Base-by-base conservation (phyloP, 1,284 basidiomycete genomes). In the Pseudomicrostroma phylloplanum region DNA sequence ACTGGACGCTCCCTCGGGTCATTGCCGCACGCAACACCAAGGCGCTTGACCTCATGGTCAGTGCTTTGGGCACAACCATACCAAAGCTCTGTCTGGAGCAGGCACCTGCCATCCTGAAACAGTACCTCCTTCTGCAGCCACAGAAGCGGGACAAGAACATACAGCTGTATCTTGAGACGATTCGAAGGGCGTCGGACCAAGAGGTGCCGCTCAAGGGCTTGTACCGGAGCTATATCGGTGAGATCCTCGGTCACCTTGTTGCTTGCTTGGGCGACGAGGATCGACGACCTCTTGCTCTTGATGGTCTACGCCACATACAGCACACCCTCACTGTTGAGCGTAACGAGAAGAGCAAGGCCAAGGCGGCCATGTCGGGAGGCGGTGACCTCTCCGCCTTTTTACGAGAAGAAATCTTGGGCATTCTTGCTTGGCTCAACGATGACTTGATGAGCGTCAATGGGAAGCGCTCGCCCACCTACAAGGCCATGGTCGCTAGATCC, bases 401-500 rank as follows among this genome's bases (percentile, higher is more conserved):
- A 40, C 67, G 64, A 41, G 67, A 68, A 46, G 73, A 78, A 56
- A 72, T 74, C 41, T 68, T 77, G 1, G 74, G 73, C 8, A 66
- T 78, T n/a, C 69, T 75, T 13, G 67, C 73, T 6, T 77, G 74
- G 74, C 62, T 75, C 62, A 76, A 75, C 54, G 72, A 76, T 25
- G 76, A 78, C 60, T 66, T 78, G 9, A 65, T 67, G 7, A 67
- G 70, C 23, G 71, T 67, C 41, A 71, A 78, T 36, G 77, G 77
- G 13, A 67, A 72, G 62, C 57, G 69, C 8, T 63, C 68, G 3
- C 63, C 67, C 6, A 62, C 69, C 8, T 72, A 73, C 17, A 67
- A 66, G 19, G 72, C 66, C n/a, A 67, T 68, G 56, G 68, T 72
- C 0, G 56, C 72, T 54, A 85, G 89, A 48, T 89, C 91, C 67